Evolutionary conservation across 1,284 basidiomycete species (phyloP).

Genomic region (Retiboletus flavoniger): DNA sequence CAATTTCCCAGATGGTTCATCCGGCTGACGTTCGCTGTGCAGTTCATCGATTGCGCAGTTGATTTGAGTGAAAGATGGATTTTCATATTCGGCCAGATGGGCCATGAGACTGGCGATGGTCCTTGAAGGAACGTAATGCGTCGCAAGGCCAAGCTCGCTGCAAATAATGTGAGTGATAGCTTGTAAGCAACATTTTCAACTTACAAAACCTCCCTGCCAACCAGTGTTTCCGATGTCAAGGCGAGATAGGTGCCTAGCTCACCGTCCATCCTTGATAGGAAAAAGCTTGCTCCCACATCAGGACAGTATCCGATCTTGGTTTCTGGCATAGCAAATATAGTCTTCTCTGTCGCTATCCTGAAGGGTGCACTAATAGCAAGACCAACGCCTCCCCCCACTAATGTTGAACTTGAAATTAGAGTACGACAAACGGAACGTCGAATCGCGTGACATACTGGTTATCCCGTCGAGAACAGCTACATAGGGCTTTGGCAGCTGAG

Average conservation of each 20-base stretch:
- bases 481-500: constrained; percentile 82
- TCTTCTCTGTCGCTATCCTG: constrained; percentile 92
- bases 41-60: constrained; percentile 68
- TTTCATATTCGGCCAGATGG: constrained; percentile 59
- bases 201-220: constrained; percentile 82
- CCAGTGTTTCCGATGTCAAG: constrained; percentile 77
- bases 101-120: constrained; percentile 69
- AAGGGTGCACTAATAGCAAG: constrained; percentile 87
- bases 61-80: constrained; percentile 49
- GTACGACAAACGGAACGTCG: constrained; percentile 6
- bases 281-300: constrained; percentile 91
- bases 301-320: constrained; percentile 89
- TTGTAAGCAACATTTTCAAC: constrained; percentile 33
- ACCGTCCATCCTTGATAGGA: constrained; percentile 89
- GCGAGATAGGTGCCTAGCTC: constrained; percentile 91
- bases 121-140: constrained; percentile 82
- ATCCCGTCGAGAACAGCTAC: constrained; percentile 89
- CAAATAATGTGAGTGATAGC: constrained; percentile 6
- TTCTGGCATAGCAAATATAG: constrained; percentile 96
- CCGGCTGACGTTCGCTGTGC: constrained; percentile 54
- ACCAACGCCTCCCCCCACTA: constrained; percentile 97
- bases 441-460: constrained; percentile 64
- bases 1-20: constrained; percentile 57
- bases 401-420: constrained; percentile 20
- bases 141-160: constrained; percentile 88